These are phyloP conservation scores for Botrytis aclada DNA, from an alignment of 2,329 filamentous ascomycete genomes.

Conservation along the genomic window DNA sequence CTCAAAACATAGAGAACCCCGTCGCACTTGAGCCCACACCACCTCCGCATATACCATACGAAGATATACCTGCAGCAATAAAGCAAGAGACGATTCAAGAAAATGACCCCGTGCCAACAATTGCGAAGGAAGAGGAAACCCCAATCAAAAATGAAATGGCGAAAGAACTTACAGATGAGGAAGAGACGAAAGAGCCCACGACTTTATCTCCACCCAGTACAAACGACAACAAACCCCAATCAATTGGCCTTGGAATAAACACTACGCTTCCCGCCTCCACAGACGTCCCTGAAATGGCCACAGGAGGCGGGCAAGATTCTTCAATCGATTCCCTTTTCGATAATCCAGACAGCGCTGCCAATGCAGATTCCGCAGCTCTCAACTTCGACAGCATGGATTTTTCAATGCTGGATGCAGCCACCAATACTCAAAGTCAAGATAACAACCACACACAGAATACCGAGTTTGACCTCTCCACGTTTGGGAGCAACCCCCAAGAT, in stretches of 20 bases:
- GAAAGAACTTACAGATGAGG: constrained; percentile 21
- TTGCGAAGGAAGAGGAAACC: not conserved
- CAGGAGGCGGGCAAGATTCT: constrained; percentile 28
- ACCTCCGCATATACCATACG: not conserved
- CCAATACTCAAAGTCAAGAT: constrained; percentile 24
- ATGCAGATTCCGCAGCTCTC: constrained; percentile 25
- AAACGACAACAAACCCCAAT: constrained; percentile 22
- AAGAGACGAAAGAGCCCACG: constrained; percentile 16
- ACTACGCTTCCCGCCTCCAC: constrained; percentile 23
- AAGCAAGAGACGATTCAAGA: constrained; percentile 26
- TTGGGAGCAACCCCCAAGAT: constrained; percentile 39
- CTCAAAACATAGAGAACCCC: constrained; percentile 21
- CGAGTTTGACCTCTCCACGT: constrained; percentile 36
- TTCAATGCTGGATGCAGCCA: constrained; percentile 23
- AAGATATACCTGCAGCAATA: constrained; percentile 18
- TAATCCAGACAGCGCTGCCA: constrained; percentile 25
- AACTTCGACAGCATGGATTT: constrained; percentile 36
- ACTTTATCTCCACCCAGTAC: constrained; percentile 29
- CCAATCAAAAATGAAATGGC: constrained; percentile 20
- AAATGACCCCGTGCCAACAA: not conserved
- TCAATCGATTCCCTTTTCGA: constrained; percentile 36
- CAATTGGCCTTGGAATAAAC: constrained; percentile 31
- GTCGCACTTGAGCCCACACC: constrained; percentile 30
- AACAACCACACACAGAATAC: constrained; percentile 29
- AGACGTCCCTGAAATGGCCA: constrained; percentile 21